Evolutionary conservation across 306 rosid species (phyloP), one percentile per base, ranked within the genome.

Genomic region (Dalbergia cochinchinensis): DNA sequence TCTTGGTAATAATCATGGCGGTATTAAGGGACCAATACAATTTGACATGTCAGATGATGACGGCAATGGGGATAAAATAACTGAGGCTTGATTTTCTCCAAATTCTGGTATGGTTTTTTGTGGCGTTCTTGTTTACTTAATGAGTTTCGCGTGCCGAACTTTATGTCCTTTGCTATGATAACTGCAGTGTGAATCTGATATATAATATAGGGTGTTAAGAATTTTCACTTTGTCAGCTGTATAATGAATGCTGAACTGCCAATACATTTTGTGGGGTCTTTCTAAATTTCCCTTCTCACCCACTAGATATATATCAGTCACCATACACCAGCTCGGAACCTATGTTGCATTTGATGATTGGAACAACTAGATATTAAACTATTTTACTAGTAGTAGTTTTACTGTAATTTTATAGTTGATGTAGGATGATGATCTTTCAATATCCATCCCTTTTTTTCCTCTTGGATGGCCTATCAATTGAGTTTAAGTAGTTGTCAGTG

Each of bases 21-120:
- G 92, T 82, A n/a, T 91, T 50, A 88, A 84, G 83, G 99, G 98
- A 37, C 99, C 99, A 19, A 22, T 95, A 65, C 86, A 14, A 68
- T 53, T 78, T 33, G 88, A 77, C 15, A 68, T 78, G 66, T 88
- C 84, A 62, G 91, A 90, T 51, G 87, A 82, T 3, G 85, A 83
- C 0, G 82, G 58, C 4, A 41, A 65, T 7, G 12, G 54, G 12
- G 66, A 83, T 33, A 71, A 87, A 44, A 73, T 20, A 33, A 66
- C 44, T 14, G 15, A 67, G 71, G 18, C 81, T 19, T 89, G 81
- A 92, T 77, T 78, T 83, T 50, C 81, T 79, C 15, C 5, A 70
- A 67, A 73, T 74, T 67, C 19, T 11, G 90, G 91, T 92, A 82
- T 45, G 34, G 68, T 68, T 83, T 61, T 58, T 65, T 15, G 4